A percentile compares a stretch with the other conserved stretches of the same genome.
These are phyloP conservation scores for Acorus calamus DNA, from an alignment of 106 monocot species.

Conservation along the genomic window DNA sequence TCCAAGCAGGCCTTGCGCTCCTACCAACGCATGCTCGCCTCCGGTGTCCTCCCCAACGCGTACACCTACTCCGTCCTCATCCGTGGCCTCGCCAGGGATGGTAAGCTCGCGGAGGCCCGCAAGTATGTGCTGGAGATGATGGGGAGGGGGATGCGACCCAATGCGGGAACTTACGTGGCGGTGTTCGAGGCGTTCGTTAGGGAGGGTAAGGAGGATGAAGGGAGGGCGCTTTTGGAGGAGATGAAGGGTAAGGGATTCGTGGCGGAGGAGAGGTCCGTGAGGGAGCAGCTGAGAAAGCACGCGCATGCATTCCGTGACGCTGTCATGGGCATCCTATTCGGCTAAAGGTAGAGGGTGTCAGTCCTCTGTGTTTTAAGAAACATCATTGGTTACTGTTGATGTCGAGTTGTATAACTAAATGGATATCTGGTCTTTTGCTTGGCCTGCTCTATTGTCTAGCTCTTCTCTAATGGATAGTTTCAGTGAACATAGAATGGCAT, in stretches of 20 bases:
- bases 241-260: constrained; percentile 58
- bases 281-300: constrained; percentile 49
- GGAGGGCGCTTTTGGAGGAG: constrained; percentile 51
- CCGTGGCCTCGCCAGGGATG: constrained; percentile 62
- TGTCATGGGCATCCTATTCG: constrained; percentile 72
- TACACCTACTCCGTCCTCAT: constrained; percentile 76
- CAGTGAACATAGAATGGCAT: too few relatives aligned
- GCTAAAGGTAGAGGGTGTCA: constrained; percentile 26
- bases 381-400: too few relatives aligned
- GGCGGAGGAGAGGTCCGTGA: constrained; percentile 60
- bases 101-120: constrained; percentile 44
- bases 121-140: constrained; percentile 72
- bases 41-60: constrained; percentile 72
- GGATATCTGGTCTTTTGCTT: too few relatives aligned
- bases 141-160: constrained; percentile 67
- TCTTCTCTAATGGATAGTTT: too few relatives aligned
- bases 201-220: constrained; percentile 44
- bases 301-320: constrained; percentile 47
- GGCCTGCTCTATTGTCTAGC: too few relatives aligned
- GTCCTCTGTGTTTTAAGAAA: too few relatives aligned
- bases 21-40: constrained; percentile 78
- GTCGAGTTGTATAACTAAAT: too few relatives aligned
- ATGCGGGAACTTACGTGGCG: constrained; percentile 35
- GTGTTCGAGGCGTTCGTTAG: constrained; percentile 71
- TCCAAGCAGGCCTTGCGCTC: constrained; percentile 61